phyloP scores from a whole-genome alignment of 208 protist species.

The Dictyostelium gargantuum region DNA sequence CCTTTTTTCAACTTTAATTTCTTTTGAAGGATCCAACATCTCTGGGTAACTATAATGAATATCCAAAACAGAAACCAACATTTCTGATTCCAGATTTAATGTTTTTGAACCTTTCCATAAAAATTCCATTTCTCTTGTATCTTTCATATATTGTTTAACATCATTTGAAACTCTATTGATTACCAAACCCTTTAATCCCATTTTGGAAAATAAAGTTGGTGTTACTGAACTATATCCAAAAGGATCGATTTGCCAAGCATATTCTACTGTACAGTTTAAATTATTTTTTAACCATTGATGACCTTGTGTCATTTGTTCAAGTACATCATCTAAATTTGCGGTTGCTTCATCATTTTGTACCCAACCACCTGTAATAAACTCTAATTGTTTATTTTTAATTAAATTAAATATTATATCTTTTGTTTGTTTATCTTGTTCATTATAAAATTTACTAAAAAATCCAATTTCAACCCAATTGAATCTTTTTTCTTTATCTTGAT shows the following conservation, averaged over 20 bases:
- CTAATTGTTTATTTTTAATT: slow-evolving; percentile 73
- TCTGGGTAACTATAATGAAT: not conserved
- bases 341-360: slow-evolving; percentile 84
- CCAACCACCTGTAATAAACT: slow-evolving; percentile 82
- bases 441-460: slow-evolving; percentile 82
- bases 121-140: slow-evolving; percentile 80
- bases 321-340: slow-evolving; percentile 61
- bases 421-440: slow-evolving; percentile 28
- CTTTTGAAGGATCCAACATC: not conserved
- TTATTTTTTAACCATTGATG: slow-evolving; percentile 79
- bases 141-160: slow-evolving; percentile 51
- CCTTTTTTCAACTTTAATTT: too few relatives aligned
- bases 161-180: slow-evolving; percentile 81
- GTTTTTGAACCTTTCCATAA: slow-evolving; percentile 77
- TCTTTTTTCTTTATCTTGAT: too few relatives aligned
- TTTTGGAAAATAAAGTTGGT: slow-evolving; percentile 70
- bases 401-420: slow-evolving; percentile 59
- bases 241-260: slow-evolving; percentile 84
- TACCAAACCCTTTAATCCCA: slow-evolving; percentile 83
- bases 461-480: too few relatives aligned
- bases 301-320: slow-evolving; percentile 80
- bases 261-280: slow-evolving; percentile 74
- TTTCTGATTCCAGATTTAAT: slow-evolving; percentile 30
- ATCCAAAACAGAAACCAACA: not conserved
- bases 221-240: slow-evolving; percentile 81